Evolutionary conservation across 805 yeast species (phyloP).

Genomic region (Candida ulmi): DNA sequence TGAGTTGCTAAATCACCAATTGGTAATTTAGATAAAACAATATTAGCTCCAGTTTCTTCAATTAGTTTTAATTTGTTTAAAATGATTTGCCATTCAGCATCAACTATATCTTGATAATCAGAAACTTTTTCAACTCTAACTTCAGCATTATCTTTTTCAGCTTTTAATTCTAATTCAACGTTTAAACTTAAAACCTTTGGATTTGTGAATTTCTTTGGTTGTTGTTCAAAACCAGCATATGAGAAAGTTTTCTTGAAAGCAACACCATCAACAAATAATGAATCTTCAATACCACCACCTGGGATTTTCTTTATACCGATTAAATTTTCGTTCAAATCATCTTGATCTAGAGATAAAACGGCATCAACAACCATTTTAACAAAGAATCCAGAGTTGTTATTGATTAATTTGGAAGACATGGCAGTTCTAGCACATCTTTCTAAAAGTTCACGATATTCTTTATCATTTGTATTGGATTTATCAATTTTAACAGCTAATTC

Average conservation of each 20-base stretch:
- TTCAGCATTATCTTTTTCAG: slow-evolving; percentile 98
- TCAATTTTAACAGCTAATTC: slow-evolving; percentile 74
- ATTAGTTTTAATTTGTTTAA: slow-evolving; percentile 80
- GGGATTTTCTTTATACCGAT: slow-evolving; percentile 94
- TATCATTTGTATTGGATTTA: slow-evolving; percentile 35
- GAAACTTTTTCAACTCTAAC: slow-evolving; percentile 90
- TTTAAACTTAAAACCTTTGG: slow-evolving; percentile 84
- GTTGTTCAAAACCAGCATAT: slow-evolving; percentile 98
- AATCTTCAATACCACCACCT: slow-evolving; percentile 96
- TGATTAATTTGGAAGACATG: slow-evolving; percentile 91
- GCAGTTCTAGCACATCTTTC: slow-evolving; percentile 96
- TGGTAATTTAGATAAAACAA: slow-evolving; percentile 89
- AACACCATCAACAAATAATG: slow-evolving; percentile 84
- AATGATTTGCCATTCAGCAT: slow-evolving; percentile 98
- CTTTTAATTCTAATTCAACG: slow-evolving; percentile 93
- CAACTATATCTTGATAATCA: slow-evolving; percentile 94
- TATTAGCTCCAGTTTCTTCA: slow-evolving; percentile 80
- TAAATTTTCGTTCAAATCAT: slow-evolving; percentile 79
- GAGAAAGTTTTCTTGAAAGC: slow-evolving; percentile 97
- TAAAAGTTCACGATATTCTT: slow-evolving; percentile 65
- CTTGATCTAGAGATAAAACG: slow-evolving; percentile 78
- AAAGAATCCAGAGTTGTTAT: slow-evolving; percentile 82
- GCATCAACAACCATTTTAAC: slow-evolving; percentile 97
- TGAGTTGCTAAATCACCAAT: slow-evolving; percentile 99
- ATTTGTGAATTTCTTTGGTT: slow-evolving; percentile 76